Conservation (phyloP, 106 monocot genomes). For the Apostasia ramifera region DNA sequence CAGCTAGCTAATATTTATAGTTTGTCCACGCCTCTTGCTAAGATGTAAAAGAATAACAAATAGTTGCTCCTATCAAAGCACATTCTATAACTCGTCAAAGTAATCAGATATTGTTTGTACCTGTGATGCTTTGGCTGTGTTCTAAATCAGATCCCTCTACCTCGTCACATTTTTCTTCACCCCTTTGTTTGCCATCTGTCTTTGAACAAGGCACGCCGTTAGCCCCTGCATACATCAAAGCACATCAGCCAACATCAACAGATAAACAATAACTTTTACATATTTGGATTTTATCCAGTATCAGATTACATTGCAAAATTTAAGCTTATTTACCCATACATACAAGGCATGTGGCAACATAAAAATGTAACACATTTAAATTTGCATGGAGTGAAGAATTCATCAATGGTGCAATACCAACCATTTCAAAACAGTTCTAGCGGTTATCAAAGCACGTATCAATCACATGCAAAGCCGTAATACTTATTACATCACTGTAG, state of each 20-base stretch:
- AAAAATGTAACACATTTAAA: too few species aligned
- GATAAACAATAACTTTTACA: too few species aligned
- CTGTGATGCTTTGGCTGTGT: conserved; percentile 5
- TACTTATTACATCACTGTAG: not conserved
- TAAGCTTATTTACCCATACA: too few species aligned
- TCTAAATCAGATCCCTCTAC: conserved; percentile 13
- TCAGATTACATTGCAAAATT: too few species aligned
- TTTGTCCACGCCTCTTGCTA: too few species aligned
- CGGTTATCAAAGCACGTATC: not conserved
- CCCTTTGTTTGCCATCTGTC: not conserved
- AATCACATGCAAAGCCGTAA: conserved; percentile 1
- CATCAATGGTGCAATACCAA: not conserved
- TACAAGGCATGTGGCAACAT: too few species aligned
- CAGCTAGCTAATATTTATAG: too few species aligned
- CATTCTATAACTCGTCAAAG: too few species aligned
- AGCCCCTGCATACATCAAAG: not conserved
- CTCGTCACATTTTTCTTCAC: conserved; percentile 2
- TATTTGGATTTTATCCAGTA: too few species aligned
- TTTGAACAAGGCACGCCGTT: not conserved
- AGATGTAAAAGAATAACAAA: too few species aligned
- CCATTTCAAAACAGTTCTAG: not conserved
- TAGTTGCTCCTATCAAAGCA: too few species aligned
- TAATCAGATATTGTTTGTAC: not conserved
- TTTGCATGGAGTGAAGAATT: too few species aligned
- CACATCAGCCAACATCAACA: not conserved